Percentiles rank a stretch among this genome's conserved stretches.
Conservation (phyloP, 2,329 filamentous ascomycete species). For the Fusarium verrucosum region DNA sequence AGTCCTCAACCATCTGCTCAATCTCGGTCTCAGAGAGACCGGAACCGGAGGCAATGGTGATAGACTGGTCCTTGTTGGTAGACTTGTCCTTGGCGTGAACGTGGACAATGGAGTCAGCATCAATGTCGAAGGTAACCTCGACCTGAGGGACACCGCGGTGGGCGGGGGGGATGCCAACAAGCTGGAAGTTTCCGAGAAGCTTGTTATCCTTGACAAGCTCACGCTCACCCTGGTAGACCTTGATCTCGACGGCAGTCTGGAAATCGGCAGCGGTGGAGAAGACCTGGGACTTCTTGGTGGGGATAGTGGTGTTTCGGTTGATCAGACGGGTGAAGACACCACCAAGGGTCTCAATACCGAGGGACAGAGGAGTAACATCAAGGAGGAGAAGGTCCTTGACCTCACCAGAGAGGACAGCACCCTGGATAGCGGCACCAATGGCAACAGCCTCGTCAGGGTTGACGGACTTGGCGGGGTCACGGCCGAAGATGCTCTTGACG, state of each 20-base stretch:
- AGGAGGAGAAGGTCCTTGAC: constrained; percentile 95
- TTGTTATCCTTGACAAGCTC: constrained; percentile 99
- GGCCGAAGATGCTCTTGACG: constrained; percentile 95
- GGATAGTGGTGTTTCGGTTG: constrained; percentile 99
- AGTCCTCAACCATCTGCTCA: constrained; percentile 96
- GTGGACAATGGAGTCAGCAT: constrained; percentile 97
- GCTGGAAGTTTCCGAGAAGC: constrained; percentile 98
- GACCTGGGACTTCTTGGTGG: constrained; percentile 98
- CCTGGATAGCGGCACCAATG: constrained; percentile 96
- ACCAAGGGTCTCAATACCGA: constrained; percentile 97
- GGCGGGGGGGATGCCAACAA: constrained; percentile 94
- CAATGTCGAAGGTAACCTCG: constrained; percentile 98
- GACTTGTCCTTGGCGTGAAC: constrained; percentile 99
- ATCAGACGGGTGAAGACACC: constrained; percentile 98
- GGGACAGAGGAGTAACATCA: constrained; percentile 93
- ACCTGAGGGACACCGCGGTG: constrained; percentile 96
- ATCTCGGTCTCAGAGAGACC: constrained; percentile 96
- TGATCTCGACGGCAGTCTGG: constrained; percentile 99
- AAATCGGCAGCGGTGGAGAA: constrained; percentile 98
- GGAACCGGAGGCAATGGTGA: constrained; percentile 97
- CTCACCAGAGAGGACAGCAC: constrained; percentile 94
- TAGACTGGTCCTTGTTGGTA: constrained; percentile 99
- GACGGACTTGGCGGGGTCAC: constrained; percentile 96
- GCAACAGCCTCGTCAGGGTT: constrained; percentile 99
- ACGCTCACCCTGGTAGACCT: constrained; percentile 99